Base-by-base conservation (phyloP, 2,329 filamentous ascomycete genomes). In the Sporothrix brunneoviolacea region DNA sequence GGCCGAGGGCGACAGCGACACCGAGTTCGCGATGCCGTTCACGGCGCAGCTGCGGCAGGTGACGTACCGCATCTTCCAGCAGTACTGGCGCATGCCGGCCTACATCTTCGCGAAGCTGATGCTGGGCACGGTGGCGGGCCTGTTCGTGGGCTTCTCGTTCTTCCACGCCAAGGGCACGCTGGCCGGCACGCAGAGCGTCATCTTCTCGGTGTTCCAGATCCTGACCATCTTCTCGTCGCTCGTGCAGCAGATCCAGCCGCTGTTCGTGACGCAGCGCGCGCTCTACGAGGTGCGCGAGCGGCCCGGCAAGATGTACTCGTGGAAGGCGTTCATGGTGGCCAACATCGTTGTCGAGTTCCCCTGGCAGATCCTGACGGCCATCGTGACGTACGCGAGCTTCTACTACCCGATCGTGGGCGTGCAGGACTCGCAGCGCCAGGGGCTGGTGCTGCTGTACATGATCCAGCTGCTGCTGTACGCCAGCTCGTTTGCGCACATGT, bases 71-170 rank as follows among this genome's bases (percentile, higher is more conserved):
- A 85, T 93, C 22, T 93, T 93, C 73, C 80, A 91, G 63, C 88
- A 93, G 65, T 94, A 93, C 76, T 95, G 90, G 89, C 86, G 90
- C 54, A 91, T 84, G 1, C 90, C 90, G 0, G 77, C 83, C 3
- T 95, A 95, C 71, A 90, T 95, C 66, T 94, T 91, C 70, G 84
- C 87, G 59, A 95, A 95, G 73, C 64, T 76, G 0, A 71, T 76
- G 3, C 81, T 94, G 19, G 88, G 83, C 62, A 70, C 78, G 21
- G 66, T 81, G 13, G 69, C 77, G 22, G 69, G 83, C 6, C 75
- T 94, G 10, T 94, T 93, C 65, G 87, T 93, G 60, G 88, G 88
- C 24, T 89, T 91, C 66, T 83, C 85, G 47, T 90, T 93, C 68
- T 88, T 79, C 74, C 76, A 80, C 24, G 81, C 85, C 1, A 78